A percentile compares a stretch with the other conserved stretches of the same genome.
Evolutionary conservation across 768 basidiomycete species (phyloP).

Genomic region (Rhizopogon vulgaris): DNA sequence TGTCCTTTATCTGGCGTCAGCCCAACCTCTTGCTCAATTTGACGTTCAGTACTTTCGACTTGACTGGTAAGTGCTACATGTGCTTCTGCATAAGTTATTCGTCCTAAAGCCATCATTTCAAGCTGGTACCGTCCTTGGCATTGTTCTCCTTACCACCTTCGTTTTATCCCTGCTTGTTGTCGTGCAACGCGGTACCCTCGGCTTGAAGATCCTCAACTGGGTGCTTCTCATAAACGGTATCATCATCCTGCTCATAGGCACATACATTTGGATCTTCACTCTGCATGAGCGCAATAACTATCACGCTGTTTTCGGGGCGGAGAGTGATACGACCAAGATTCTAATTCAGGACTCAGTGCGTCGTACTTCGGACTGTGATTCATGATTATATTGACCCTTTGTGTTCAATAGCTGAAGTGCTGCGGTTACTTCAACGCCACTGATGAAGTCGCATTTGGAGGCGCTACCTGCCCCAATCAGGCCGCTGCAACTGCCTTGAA

Average conservation of each 20-base stretch:
- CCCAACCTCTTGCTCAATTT: constrained; percentile 70
- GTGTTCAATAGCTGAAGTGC: constrained; percentile 56
- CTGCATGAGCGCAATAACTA: constrained; percentile 67
- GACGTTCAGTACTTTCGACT: constrained; percentile 50
- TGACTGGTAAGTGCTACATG: constrained; percentile 45
- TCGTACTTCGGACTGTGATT: constrained; percentile 1
- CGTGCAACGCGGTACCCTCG: constrained; percentile 58
- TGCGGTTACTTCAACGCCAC: constrained; percentile 81
- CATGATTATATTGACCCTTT: not conserved
- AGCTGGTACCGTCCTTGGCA: constrained; percentile 72
- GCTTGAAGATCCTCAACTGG: constrained; percentile 76
- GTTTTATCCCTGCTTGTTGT: constrained; percentile 66
- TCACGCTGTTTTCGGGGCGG: constrained; percentile 46
- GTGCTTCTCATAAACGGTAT: constrained; percentile 58
- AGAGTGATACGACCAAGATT: constrained; percentile 41
- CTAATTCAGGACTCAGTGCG: constrained; percentile 69
- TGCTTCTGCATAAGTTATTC: not conserved
- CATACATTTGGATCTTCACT: constrained; percentile 79
- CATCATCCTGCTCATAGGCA: constrained; percentile 57
- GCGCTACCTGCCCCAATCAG: constrained; percentile 49
- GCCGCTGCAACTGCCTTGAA: constrained; percentile 27
- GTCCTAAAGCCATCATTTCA: not conserved
- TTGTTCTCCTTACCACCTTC: constrained; percentile 60
- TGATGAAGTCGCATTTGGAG: constrained; percentile 53
- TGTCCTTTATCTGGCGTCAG: constrained; percentile 68